A percentile compares a stretch with the other conserved stretches of the same genome.
Conservation (phyloP, 768 basidiomycete genomes). For the Dentipellis fragilis region DNA sequence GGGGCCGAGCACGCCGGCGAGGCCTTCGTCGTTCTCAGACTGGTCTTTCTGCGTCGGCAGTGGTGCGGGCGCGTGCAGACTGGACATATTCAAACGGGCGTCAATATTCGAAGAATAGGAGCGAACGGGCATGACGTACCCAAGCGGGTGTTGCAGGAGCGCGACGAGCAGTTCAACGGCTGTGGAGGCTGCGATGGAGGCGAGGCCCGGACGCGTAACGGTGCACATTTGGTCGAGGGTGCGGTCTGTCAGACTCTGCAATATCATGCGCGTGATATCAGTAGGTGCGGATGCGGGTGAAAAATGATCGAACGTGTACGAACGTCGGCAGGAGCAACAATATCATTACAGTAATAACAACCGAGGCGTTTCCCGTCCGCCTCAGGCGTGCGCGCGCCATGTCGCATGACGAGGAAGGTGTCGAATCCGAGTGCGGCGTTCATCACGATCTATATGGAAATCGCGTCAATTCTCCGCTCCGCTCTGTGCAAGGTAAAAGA, state of each 20-base stretch:
- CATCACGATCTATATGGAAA: slow-evolving; percentile 59
- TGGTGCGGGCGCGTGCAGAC: slow-evolving; percentile 63
- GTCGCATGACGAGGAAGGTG: slow-evolving; percentile 93
- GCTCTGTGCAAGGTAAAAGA: not conserved
- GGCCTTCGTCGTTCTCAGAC: slow-evolving; percentile 14
- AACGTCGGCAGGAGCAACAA: slow-evolving; percentile 93
- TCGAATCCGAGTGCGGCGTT: slow-evolving; percentile 96
- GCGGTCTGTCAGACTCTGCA: slow-evolving; percentile 66
- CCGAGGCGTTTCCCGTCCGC: slow-evolving; percentile 44
- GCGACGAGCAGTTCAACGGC: slow-evolving; percentile 91
- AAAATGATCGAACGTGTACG: slow-evolving; percentile 12
- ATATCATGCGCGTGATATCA: not conserved
- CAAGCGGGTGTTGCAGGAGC: slow-evolving; percentile 79
- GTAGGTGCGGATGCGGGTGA: not conserved
- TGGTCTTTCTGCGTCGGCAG: slow-evolving; percentile 29
- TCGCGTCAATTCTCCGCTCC: not conserved
- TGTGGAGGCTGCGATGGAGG: slow-evolving; percentile 83
- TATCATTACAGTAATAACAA: slow-evolving; percentile 98
- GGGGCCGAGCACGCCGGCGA: slow-evolving; percentile 59
- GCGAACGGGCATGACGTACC: slow-evolving; percentile 34
- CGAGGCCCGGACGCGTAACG: slow-evolving; percentile 90
- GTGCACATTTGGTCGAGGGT: slow-evolving; percentile 99
- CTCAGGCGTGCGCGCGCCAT: slow-evolving; percentile 51
- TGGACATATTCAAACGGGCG: slow-evolving; percentile 13
- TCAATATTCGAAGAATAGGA: not conserved